phyloP scores from a whole-genome alignment of 768 basidiomycete species.

The Agrocybe chaxingu region DNA sequence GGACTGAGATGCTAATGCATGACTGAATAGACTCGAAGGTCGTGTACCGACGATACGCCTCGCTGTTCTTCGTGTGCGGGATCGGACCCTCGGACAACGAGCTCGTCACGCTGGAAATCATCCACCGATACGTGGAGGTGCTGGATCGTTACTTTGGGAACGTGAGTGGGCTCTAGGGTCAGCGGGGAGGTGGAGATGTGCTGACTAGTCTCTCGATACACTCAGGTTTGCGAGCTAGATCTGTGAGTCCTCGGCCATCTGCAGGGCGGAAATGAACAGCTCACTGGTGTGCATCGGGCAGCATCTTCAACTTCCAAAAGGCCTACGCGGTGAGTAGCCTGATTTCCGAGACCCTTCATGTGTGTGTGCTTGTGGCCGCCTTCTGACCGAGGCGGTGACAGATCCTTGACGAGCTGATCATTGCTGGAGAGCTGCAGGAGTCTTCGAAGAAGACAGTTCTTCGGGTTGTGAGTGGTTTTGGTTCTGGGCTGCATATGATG shows the following conservation, averaged over 20 bases:
- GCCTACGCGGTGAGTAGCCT: conserved; percentile 74
- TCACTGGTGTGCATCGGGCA: conserved; percentile 25
- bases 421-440: conserved; percentile 96
- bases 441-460: conserved; percentile 92
- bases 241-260: conserved; percentile 53
- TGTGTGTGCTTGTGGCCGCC: background rate
- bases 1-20: background rate
- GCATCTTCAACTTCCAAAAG: conserved; percentile 99
- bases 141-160: conserved; percentile 93
- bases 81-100: conserved; percentile 89
- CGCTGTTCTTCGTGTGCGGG: conserved; percentile 93
- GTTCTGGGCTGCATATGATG: background rate
- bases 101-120: conserved; percentile 88
- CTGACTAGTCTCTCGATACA: conserved; percentile 12
- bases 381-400: conserved; percentile 13
- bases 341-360: conserved; percentile 3
- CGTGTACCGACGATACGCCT: conserved; percentile 95
- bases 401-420: conserved; percentile 96
- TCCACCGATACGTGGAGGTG: conserved; percentile 94
- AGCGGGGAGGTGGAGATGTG: background rate
- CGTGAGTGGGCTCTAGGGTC: conserved; percentile 40
- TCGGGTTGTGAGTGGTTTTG: conserved; percentile 34
- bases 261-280: conserved; percentile 9
- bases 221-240: conserved; percentile 89
- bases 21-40: conserved; percentile 79